Evolutionary conservation across 805 yeast genomes (phyloP).

Genomic region (Kodamaea laetipori): DNA sequence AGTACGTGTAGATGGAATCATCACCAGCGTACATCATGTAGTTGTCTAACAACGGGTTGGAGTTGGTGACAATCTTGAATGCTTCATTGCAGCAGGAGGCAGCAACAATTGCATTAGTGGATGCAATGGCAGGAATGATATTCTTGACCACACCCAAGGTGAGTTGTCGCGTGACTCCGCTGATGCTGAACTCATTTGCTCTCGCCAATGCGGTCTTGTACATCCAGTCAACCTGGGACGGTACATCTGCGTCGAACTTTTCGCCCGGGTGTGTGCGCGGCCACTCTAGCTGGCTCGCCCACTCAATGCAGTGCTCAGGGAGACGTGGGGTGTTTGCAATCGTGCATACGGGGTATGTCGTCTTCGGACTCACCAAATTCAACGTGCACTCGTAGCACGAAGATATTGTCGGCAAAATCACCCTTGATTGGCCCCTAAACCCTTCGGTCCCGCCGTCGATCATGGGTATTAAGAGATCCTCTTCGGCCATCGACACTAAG

Average conservation of each 20-base stretch:
- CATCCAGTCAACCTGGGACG: constrained; percentile 67
- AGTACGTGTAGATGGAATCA: constrained; percentile 72
- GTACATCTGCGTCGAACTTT: constrained; percentile 67
- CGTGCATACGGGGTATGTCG: constrained; percentile 87
- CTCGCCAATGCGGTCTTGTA: constrained; percentile 55
- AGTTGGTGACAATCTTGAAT: constrained; percentile 71
- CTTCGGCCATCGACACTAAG: constrained; percentile 63
- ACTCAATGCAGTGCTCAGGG: constrained; percentile 93
- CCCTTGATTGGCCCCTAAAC: constrained; percentile 85
- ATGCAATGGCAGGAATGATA: constrained; percentile 91
- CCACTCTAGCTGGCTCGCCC: constrained; percentile 82
- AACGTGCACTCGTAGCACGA: constrained; percentile 94
- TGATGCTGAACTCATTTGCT: constrained; percentile 66
- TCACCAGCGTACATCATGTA: constrained; percentile 89
- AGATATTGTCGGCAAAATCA: constrained; percentile 79
- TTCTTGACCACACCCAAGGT: constrained; percentile 88
- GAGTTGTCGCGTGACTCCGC: constrained; percentile 70
- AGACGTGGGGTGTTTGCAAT: constrained; percentile 92
- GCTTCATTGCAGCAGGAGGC: constrained; percentile 87
- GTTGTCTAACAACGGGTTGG: constrained; percentile 67
- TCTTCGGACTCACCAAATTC: constrained; percentile 64
- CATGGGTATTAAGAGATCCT: constrained; percentile 47
- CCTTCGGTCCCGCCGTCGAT: constrained; percentile 98
- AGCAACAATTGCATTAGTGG: constrained; percentile 90
- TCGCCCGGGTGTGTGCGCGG: constrained; percentile 48